Evolutionary conservation across 768 basidiomycete species (phyloP).

Genomic region (Hysterangium stoloniferum): DNA sequence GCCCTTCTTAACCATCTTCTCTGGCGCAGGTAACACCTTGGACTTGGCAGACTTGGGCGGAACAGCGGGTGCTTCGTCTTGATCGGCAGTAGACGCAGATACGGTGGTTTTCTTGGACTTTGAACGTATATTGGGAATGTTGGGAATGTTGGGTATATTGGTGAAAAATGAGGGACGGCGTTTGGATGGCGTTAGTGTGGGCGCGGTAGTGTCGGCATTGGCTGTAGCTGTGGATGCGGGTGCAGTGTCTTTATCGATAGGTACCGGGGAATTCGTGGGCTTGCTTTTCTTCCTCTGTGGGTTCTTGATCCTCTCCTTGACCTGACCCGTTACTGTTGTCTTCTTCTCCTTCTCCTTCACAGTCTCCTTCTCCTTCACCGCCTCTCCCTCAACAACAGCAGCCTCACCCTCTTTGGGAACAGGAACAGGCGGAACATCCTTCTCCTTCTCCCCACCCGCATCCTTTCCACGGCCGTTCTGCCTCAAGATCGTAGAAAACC

Average conservation of each 20-base stretch:
- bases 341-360: no score
- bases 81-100: not conserved
- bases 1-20: slow-evolving; percentile 7
- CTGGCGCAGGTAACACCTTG: no score
- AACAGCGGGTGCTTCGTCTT: not conserved
- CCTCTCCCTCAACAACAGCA: not conserved
- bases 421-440: not conserved
- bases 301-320: no score
- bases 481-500: slow-evolving; percentile 8
- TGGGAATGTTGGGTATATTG: not conserved
- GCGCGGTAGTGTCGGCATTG: not conserved
- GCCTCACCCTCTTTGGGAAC: not conserved
- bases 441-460: not conserved
- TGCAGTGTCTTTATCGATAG: not conserved
- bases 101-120: not conserved
- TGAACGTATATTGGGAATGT: not conserved
- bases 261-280: not conserved
- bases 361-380: no score
- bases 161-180: slow-evolving; percentile 7
- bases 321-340: no score
- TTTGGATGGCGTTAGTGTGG: not conserved
- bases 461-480: slow-evolving; percentile 2
- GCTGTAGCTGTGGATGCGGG: not conserved
- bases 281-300: not conserved
- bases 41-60: not conserved